Conservation (phyloP, 768 basidiomycete species). For the Suillus spraguei region DNA sequence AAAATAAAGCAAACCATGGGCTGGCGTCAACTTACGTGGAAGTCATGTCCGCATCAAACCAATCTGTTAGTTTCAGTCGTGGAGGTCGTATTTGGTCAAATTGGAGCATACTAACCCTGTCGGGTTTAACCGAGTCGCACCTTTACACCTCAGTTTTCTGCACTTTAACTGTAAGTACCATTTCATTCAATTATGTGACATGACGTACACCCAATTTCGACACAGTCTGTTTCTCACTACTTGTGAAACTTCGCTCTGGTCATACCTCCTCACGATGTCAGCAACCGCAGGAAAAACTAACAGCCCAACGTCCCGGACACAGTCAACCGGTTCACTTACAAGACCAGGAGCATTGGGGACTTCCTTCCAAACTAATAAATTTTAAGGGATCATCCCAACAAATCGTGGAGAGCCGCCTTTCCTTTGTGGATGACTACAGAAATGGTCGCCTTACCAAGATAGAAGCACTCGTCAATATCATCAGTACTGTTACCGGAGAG, state of each 20-base stretch:
- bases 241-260: neutral
- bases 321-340: neutral
- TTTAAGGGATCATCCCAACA: neutral
- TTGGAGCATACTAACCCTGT: no score
- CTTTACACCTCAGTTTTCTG: no score
- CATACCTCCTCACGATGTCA: neutral
- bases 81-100: no score
- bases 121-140: constrained; percentile 4
- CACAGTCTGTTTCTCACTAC: neutral
- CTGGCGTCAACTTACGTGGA: no score
- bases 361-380: neutral
- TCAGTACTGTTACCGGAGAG: neutral
- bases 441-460: neutral
- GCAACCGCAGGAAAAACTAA: neutral
- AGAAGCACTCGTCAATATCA: neutral
- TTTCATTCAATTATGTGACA: no score
- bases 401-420: neutral
- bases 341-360: neutral
- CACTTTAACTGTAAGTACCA: no score
- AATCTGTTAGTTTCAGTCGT: no score
- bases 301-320: neutral
- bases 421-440: neutral
- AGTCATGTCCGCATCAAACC: no score
- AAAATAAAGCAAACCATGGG: no score
- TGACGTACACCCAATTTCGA: no score